phyloP scores from a whole-genome alignment of 495 filamentous ascomycete species.

The Letharia columbiana region DNA sequence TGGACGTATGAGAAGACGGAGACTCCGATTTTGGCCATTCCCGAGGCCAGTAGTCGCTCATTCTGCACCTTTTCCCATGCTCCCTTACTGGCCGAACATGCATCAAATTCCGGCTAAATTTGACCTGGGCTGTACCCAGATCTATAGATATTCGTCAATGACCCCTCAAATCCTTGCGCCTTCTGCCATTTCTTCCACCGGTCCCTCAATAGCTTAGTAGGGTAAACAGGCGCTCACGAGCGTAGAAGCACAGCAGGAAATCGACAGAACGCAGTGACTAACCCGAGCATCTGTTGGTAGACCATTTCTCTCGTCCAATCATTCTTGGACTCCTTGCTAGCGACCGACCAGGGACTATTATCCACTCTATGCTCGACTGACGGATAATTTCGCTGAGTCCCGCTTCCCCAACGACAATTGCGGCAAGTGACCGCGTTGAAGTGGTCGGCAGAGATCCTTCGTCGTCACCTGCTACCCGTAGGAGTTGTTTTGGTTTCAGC shows the following conservation, averaged over 20 bases:
- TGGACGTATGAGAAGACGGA: not conserved
- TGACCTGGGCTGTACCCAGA: not conserved
- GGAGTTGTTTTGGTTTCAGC: not conserved
- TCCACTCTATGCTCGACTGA: not conserved
- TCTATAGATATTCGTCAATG: not conserved
- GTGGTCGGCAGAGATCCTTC: constrained; percentile 3
- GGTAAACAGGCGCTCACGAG: not conserved
- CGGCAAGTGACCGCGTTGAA: constrained; percentile 10
- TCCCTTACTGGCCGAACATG: not conserved
- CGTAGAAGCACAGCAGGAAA: not conserved
- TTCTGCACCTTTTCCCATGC: not conserved
- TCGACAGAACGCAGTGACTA: not conserved
- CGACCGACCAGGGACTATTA: not conserved
- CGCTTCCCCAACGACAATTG: constrained; percentile 9
- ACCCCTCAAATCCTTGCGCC: not conserved
- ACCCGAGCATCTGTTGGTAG: not conserved
- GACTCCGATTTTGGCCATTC: not conserved
- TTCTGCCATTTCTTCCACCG: not conserved
- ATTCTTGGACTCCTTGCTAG: not conserved
- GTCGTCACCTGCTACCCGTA: constrained; percentile 2
- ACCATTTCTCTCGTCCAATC: not conserved
- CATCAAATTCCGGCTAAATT: not conserved
- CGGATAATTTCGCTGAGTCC: not conserved
- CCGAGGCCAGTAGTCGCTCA: not conserved
- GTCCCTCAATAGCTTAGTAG: not conserved